A percentile compares a stretch with the other conserved stretches of the same genome.
These are phyloP conservation scores for Terfezia boudieri DNA, from an alignment of 495 filamentous ascomycete species.

Conservation along the genomic window DNA sequence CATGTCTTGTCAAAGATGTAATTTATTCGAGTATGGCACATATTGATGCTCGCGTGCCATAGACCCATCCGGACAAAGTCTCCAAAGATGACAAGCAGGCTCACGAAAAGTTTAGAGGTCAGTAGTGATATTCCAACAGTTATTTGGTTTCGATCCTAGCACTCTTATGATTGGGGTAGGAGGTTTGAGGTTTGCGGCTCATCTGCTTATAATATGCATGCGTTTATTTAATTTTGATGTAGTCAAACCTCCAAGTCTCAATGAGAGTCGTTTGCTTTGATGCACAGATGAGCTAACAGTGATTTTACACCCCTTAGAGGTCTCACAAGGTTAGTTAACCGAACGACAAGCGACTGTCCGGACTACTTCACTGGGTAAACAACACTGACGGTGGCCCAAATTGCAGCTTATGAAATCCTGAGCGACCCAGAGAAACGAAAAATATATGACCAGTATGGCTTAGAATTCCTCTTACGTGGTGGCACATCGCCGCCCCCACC, in stretches of 20 bases:
- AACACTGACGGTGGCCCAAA: not conserved
- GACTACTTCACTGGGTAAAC: not conserved
- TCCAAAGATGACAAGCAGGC: conserved; percentile 56
- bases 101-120: conserved; percentile 69
- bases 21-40: not conserved
- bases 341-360: not conserved
- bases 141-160: not conserved
- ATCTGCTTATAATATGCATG: too few species aligned
- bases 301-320: not conserved
- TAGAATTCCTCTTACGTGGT: conserved; percentile 77
- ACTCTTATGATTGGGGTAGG: too few species aligned
- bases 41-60: not conserved
- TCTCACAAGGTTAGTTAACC: not conserved
- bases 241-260: too few species aligned
- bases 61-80: conserved; percentile 89
- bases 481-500: conserved; percentile 48
- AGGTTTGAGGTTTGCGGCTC: too few species aligned
- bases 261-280: too few species aligned
- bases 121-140: conserved; percentile 1
- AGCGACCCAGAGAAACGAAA: conserved; percentile 94
- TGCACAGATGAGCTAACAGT: not conserved
- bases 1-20: not conserved
- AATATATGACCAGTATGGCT: conserved; percentile 81
- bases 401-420: conserved; percentile 72
- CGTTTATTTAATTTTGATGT: too few species aligned